phyloP scores from a whole-genome alignment of 1,139 yeast species.

The Arxiozyma telluris region DNA sequence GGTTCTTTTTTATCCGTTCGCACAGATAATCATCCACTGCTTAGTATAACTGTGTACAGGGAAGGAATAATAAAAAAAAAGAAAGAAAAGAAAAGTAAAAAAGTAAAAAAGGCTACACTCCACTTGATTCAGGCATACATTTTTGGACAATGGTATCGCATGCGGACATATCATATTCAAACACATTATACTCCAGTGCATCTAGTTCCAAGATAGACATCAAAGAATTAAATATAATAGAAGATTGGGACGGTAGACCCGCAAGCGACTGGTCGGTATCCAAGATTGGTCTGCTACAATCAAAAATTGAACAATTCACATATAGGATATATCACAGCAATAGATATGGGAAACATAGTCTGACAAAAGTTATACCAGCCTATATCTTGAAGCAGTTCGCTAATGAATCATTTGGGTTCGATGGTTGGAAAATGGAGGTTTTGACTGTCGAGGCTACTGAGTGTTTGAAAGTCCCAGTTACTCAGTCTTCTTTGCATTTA shows the following conservation, averaged over 20 bases:
- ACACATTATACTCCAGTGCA: conserved; percentile 12
- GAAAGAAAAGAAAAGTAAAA: too few species aligned
- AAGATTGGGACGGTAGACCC: conserved; percentile 27
- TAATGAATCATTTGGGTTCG: conserved; percentile 28
- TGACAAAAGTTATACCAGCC: conserved; percentile 26
- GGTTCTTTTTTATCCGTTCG: too few species aligned
- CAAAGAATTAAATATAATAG: conserved; percentile 18
- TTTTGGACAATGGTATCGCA: background rate
- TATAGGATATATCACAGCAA: conserved; percentile 22
- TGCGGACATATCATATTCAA: conserved; percentile 15
- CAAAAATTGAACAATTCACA: conserved; percentile 24
- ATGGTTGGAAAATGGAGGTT: conserved; percentile 29
- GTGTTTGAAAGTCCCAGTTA: conserved; percentile 6
- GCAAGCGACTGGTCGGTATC: conserved; percentile 28
- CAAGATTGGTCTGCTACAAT: conserved; percentile 22
- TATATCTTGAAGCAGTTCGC: conserved; percentile 26
- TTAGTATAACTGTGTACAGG: too few species aligned
- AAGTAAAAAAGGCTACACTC: too few species aligned
- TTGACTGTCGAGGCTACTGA: conserved; percentile 19
- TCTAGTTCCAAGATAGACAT: conserved; percentile 16
- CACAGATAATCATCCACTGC: too few species aligned
- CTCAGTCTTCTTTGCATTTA: background rate
- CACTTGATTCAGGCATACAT: background rate
- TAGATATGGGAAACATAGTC: conserved; percentile 25
- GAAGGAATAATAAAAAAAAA: too few species aligned